These are phyloP conservation scores for Helichrysum umbraculigerum DNA, from an alignment of 129 eudicot genomes.

Conservation along the genomic window DNA sequence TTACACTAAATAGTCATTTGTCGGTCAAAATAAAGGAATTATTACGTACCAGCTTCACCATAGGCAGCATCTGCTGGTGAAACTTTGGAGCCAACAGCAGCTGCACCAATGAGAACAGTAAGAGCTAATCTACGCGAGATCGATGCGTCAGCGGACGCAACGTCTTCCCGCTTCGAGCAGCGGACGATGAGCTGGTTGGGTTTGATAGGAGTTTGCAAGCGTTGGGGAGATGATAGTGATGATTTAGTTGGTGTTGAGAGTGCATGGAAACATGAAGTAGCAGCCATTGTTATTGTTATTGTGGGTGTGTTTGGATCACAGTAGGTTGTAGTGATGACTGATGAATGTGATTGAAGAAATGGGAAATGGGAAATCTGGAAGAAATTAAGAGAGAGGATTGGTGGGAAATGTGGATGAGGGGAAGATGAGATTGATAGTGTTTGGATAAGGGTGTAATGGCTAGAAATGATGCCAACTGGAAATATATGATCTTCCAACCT, in stretches of 20 bases:
- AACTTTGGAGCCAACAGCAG: conserved; percentile 87
- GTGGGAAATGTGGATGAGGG: conserved; percentile 56
- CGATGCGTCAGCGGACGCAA: conserved; percentile 20
- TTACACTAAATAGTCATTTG: too few relatives aligned
- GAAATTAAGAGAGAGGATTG: conserved; percentile 41
- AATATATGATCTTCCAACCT: conserved; percentile 27
- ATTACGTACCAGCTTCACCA: conserved; percentile 81
- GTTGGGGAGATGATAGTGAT: conserved; percentile 25
- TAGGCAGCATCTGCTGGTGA: conserved; percentile 98
- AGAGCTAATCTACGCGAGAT: conserved; percentile 85
- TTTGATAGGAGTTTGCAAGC: conserved; percentile 23
- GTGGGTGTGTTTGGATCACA: not conserved
- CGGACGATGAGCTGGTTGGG: conserved; percentile 55
- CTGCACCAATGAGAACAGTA: conserved; percentile 86
- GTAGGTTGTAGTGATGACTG: not conserved
- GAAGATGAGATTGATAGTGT: conserved; percentile 39
- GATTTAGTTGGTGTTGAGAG: conserved; percentile 49
- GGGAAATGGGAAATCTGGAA: conserved; percentile 16
- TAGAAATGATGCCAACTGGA: conserved; percentile 31
- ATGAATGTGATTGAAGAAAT: conserved; percentile 20
- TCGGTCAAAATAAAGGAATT: too few relatives aligned
- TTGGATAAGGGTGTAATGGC: conserved; percentile 40
- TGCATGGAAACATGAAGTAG: conserved; percentile 83
- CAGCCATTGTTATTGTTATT: conserved; percentile 52
- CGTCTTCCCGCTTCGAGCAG: conserved; percentile 66